Evolutionary conservation across 768 basidiomycete species (phyloP).

Genomic region (Podaxis sp.): DNA sequence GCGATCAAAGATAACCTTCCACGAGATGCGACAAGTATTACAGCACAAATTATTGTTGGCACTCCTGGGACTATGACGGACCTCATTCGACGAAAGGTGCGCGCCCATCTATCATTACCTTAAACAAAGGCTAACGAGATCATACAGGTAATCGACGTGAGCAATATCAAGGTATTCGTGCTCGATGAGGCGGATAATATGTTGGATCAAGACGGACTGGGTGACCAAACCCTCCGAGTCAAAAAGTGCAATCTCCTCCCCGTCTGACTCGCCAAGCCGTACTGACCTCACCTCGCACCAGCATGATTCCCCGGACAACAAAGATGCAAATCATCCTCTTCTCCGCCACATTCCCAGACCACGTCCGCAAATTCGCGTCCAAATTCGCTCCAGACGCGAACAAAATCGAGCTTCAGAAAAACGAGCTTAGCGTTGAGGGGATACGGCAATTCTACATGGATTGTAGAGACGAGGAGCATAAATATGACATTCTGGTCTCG

Average conservation of each 20-base stretch:
- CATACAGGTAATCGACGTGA: slow-evolving; percentile 65
- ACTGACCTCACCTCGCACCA: slow-evolving; percentile 23
- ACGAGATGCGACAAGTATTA: slow-evolving; percentile 61
- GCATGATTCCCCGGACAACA: slow-evolving; percentile 53
- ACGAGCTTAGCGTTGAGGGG: slow-evolving; percentile 90
- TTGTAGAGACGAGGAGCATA: slow-evolving; percentile 85
- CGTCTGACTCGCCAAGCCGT: background rate
- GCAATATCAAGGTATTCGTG: slow-evolving; percentile 87
- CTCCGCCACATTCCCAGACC: slow-evolving; percentile 96
- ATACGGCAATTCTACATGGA: slow-evolving; percentile 98
- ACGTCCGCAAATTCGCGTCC: slow-evolving; percentile 86
- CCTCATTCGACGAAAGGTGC: slow-evolving; percentile 67
- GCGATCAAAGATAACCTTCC: slow-evolving; percentile 90
- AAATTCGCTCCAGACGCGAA: slow-evolving; percentile 94
- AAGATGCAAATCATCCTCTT: slow-evolving; percentile 89
- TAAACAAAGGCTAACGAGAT: background rate
- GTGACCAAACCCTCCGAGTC: slow-evolving; percentile 90
- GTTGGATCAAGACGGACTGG: slow-evolving; percentile 91
- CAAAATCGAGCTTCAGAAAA: slow-evolving; percentile 92
- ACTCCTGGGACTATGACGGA: slow-evolving; percentile 96
- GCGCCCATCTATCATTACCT: slow-evolving; percentile 1
- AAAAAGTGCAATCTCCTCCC: slow-evolving; percentile 69
- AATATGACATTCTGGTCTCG: slow-evolving; percentile 93
- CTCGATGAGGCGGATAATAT: slow-evolving; percentile 99
- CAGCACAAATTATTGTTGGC: slow-evolving; percentile 91